phyloP scores from a whole-genome alignment of 202 grass and related monocot species.

The Panicum hallii region DNA sequence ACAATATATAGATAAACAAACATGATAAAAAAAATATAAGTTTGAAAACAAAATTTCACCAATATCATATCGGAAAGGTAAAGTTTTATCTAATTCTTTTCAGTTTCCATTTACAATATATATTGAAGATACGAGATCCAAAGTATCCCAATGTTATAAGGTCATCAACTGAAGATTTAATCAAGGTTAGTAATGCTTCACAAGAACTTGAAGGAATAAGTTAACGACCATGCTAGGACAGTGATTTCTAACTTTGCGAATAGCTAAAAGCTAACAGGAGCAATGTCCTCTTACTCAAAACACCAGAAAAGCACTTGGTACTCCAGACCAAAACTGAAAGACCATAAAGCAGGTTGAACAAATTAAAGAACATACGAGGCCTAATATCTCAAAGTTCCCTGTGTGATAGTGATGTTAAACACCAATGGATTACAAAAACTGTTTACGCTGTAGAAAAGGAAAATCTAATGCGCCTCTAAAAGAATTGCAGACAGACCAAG shows the following conservation, averaged over 20 bases:
- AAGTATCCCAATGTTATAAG: neutral
- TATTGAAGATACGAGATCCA: neutral
- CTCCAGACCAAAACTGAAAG: neutral
- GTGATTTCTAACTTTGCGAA: neutral
- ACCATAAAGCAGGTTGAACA: neutral
- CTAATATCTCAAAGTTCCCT: neutral
- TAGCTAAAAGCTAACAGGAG: slow-evolving; percentile 5
- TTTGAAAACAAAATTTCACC: neutral
- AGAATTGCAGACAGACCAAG: neutral
- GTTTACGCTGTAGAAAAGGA: neutral
- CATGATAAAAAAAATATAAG: neutral
- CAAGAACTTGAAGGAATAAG: neutral
- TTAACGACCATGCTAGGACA: neutral
- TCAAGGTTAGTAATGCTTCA: neutral
- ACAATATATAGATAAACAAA: neutral
- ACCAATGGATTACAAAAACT: neutral
- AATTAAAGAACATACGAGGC: neutral
- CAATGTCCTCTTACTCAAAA: slow-evolving; percentile 3
- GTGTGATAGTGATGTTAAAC: neutral
- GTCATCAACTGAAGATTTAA: neutral
- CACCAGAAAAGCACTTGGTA: neutral
- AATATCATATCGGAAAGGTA: neutral
- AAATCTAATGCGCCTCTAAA: neutral
- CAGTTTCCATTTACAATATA: slow-evolving; percentile 7
- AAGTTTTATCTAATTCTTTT: neutral